A percentile compares a stretch with the other conserved stretches of the same genome.
Evolutionary conservation across 2,329 filamentous ascomycete species (phyloP).

Genomic region (Alternaria arbusti): DNA sequence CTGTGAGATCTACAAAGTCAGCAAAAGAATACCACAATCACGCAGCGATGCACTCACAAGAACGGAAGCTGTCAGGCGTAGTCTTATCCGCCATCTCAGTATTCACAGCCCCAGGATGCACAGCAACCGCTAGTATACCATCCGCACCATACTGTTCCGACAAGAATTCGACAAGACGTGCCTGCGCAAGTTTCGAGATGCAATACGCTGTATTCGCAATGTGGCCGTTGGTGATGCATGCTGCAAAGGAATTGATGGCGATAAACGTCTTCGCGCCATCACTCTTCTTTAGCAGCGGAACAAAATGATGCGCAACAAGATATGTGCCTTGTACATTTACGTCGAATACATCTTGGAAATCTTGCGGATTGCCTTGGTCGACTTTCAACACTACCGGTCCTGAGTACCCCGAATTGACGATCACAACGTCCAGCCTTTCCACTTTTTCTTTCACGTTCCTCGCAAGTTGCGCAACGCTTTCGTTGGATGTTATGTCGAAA

Average conservation of each 20-base stretch:
- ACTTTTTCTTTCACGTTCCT: slow-evolving; percentile 26
- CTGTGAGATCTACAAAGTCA: slow-evolving; percentile 29
- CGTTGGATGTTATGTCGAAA: slow-evolving; percentile 40
- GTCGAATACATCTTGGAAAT: slow-evolving; percentile 46
- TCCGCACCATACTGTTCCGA: slow-evolving; percentile 31
- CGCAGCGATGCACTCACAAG: slow-evolving; percentile 22
- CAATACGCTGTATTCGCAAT: slow-evolving; percentile 49
- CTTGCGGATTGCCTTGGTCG: slow-evolving; percentile 38
- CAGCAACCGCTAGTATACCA: slow-evolving; percentile 30
- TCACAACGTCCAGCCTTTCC: slow-evolving; percentile 44
- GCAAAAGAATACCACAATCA: not conserved
- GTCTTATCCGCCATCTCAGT: slow-evolving; percentile 37
- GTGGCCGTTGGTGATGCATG: slow-evolving; percentile 46
- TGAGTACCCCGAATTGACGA: slow-evolving; percentile 49
- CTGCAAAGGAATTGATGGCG: slow-evolving; percentile 38
- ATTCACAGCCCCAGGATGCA: slow-evolving; percentile 41
- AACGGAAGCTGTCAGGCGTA: slow-evolving; percentile 33
- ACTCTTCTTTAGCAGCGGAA: slow-evolving; percentile 33
- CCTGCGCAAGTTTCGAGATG: slow-evolving; percentile 39
- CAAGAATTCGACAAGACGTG: slow-evolving; percentile 33
- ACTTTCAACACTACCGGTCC: slow-evolving; percentile 45
- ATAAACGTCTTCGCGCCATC: slow-evolving; percentile 32
- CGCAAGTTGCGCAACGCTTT: slow-evolving; percentile 33
- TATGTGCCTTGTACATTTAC: slow-evolving; percentile 50
- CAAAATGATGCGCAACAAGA: slow-evolving; percentile 45